Conservation (phyloP, 1,284 basidiomycete genomes). For the Amylostereum chailletii region DNA sequence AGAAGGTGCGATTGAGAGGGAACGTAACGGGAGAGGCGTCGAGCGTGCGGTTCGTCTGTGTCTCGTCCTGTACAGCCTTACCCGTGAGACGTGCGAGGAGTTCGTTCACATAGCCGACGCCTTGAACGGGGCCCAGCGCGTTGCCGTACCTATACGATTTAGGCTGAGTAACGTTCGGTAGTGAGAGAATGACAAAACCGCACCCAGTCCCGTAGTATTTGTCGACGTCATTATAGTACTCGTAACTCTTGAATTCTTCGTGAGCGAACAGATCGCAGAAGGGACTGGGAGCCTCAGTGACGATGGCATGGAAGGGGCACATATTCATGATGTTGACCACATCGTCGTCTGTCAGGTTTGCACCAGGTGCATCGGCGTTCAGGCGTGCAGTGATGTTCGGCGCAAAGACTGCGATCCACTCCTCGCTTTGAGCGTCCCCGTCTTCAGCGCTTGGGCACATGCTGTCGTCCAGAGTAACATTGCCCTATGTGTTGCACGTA, state of each 20-base stretch:
- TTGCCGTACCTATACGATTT: slow-evolving; percentile 47
- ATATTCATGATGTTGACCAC: slow-evolving; percentile 57
- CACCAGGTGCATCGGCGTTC: slow-evolving; percentile 53
- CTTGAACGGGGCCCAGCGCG: slow-evolving; percentile 60
- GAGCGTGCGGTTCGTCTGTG: slow-evolving; percentile 76
- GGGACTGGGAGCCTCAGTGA: slow-evolving; percentile 41
- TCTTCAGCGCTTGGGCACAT: slow-evolving; percentile 56
- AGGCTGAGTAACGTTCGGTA: not conserved
- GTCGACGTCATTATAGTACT: slow-evolving; percentile 66
- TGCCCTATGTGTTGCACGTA: slow-evolving; percentile 27
- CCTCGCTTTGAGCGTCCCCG: slow-evolving; percentile 31
- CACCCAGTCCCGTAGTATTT: slow-evolving; percentile 75
- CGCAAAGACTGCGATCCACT: slow-evolving; percentile 50
- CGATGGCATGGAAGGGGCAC: slow-evolving; percentile 72
- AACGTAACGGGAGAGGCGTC: slow-evolving; percentile 60
- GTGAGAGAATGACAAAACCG: slow-evolving; percentile 14
- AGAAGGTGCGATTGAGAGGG: slow-evolving; percentile 58
- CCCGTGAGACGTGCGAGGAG: slow-evolving; percentile 71
- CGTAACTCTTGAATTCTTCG: slow-evolving; percentile 53
- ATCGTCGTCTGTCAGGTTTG: slow-evolving; percentile 51
- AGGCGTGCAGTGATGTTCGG: slow-evolving; percentile 52
- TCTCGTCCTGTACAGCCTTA: slow-evolving; percentile 51
- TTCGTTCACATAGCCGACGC: slow-evolving; percentile 80
- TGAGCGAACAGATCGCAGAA: slow-evolving; percentile 64
- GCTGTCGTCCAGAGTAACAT: slow-evolving; percentile 67